Evolutionary conservation across 2,329 filamentous ascomycete genomes (phyloP).

Genomic region (Aspergillus sp.): DNA sequence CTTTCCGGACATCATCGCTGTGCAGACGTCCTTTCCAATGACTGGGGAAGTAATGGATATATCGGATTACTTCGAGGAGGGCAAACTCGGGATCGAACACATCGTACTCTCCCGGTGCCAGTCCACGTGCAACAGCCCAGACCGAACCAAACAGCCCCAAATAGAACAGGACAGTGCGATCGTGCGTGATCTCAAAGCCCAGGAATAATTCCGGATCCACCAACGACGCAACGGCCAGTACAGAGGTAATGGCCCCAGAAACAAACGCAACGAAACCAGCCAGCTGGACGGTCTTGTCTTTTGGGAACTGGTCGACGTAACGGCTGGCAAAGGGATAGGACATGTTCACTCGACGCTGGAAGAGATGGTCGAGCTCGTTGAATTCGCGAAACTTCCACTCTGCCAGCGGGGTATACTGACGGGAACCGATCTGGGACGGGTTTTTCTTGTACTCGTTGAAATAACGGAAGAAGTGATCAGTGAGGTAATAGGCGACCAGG

Average conservation of each 20-base stretch:
- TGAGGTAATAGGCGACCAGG: conserved; percentile 73
- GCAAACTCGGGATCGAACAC: conserved; percentile 91
- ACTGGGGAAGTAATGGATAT: conserved; percentile 82
- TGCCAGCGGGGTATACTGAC: conserved; percentile 84
- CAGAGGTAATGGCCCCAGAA: conserved; percentile 73
- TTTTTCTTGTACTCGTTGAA: conserved; percentile 98
- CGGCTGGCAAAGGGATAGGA: conserved; percentile 86
- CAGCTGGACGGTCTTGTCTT: conserved; percentile 81
- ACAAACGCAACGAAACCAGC: conserved; percentile 82
- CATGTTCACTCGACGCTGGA: conserved; percentile 83
- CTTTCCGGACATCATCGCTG: conserved; percentile 82
- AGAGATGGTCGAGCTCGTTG: conserved; percentile 90
- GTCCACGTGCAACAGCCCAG: conserved; percentile 74
- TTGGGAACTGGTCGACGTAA: conserved; percentile 94
- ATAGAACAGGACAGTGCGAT: conserved; percentile 85
- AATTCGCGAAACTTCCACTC: conserved; percentile 99
- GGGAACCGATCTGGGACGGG: conserved; percentile 73
- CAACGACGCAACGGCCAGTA: conserved; percentile 76
- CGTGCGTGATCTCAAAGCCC: conserved; percentile 81
- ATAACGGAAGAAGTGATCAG: conserved; percentile 89
- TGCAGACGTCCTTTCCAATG: conserved; percentile 88
- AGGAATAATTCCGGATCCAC: conserved; percentile 86
- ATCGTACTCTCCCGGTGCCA: conserved; percentile 76
- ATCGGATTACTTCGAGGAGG: conserved; percentile 79
- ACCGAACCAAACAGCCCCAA: conserved; percentile 72